Base-by-base conservation (phyloP, 768 basidiomycete genomes). In the Kwoniella europaea region DNA sequence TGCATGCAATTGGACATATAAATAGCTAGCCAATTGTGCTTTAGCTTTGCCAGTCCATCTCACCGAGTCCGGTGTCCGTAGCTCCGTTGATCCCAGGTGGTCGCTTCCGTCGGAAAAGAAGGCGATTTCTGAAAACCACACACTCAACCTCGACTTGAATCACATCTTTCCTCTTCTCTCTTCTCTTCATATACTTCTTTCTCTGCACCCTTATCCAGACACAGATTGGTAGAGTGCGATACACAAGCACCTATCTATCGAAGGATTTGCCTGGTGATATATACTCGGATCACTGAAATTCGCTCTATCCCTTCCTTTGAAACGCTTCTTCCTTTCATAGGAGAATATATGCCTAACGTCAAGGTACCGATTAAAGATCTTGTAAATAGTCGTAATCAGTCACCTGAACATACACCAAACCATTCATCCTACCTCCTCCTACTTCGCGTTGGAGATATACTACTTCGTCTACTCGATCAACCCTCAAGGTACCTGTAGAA, bases 321-420 rank as follows among this genome's bases (percentile, higher is more conserved):
- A 16, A 50, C 46, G 13, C 46, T 50, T 50, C 46, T 18, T 50
- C 46, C 12, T 4, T 50, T 18, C 46, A 50, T 1, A 50, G 46
- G 46, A 2, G 2, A 50, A 6, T 61, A 18, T 61, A 61, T 61
- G 59, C 42, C 35, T 18, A 61, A 35, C 0, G 18, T 29, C 13
- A 16, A 43, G 46, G 22, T 61, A 7, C 10, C 59, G 10, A 12
- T 61, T n/a, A 2, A 12, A 61, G 59, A 61, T 61, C 59, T 61
- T 61, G 59, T 61, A 44, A 22, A 61, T 61, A 61, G 59, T 61
- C 59, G n/a, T 9, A 44, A 61, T 22, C 20, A 12, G 42, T 61
- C 59, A 43, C 59, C 59, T 61, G 42, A 43, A 16, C 59, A 61
- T 61, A 10, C 42, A 44, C 35, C 16, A 61, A 44, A 61, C 42